These are phyloP conservation scores for Penicillium sp. DNA, from an alignment of 2,329 filamentous ascomycete species.

Conservation along the genomic window DNA sequence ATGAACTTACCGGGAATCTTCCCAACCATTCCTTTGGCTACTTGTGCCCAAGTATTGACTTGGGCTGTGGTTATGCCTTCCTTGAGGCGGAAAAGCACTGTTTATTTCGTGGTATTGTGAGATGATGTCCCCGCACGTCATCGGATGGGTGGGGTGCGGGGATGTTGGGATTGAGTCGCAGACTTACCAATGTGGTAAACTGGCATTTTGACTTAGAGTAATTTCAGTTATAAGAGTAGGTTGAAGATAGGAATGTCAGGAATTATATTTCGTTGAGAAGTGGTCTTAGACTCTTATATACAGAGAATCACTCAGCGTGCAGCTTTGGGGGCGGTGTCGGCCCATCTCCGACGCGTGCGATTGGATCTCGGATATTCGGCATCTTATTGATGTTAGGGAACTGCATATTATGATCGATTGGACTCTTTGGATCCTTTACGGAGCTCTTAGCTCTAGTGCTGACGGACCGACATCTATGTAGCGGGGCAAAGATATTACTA, in stretches of 20 bases:
- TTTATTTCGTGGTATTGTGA: background rate
- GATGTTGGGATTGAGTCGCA: background rate
- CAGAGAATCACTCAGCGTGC: background rate
- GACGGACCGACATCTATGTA: too few species aligned
- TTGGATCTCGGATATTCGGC: background rate
- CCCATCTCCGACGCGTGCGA: background rate
- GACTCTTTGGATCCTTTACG: too few species aligned
- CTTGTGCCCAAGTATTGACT: conserved; percentile 31
- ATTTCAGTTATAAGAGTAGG: background rate
- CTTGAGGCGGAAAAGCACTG: conserved; percentile 48
- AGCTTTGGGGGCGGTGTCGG: background rate
- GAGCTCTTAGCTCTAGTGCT: too few species aligned
- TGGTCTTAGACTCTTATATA: background rate
- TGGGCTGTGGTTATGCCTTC: conserved; percentile 35
- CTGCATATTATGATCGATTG: too few species aligned
- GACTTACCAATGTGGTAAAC: conserved; percentile 43
- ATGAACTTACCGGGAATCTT: conserved; percentile 39
- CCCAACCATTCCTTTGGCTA: conserved; percentile 41
- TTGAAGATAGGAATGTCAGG: background rate
- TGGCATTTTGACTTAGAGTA: conserved; percentile 29
- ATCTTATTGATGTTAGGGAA: background rate
- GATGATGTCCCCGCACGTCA: conserved; percentile 1
- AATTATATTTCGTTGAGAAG: too few species aligned
- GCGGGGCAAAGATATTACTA: too few species aligned
- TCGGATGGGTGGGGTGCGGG: background rate